Percentiles rank a stretch among this genome's conserved stretches.
Conservation (phyloP, 306 rosid species). For the Quercus agrifolia region DNA sequence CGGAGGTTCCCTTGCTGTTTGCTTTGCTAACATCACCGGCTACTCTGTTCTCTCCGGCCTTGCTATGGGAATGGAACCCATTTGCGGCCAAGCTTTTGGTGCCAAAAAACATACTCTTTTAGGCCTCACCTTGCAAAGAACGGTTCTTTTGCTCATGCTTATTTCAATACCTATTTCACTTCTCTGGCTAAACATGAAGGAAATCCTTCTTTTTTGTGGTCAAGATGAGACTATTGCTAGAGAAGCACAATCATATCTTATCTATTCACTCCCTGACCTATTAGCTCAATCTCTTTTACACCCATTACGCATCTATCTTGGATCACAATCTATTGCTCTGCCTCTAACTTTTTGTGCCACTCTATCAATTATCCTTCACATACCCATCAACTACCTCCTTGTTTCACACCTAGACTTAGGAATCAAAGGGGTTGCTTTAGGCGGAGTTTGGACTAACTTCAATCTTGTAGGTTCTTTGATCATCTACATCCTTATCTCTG, state of each 20-base stretch:
- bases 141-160: constrained; percentile 48
- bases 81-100: constrained; percentile 90
- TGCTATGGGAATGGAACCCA: constrained; percentile 91
- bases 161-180: constrained; percentile 74
- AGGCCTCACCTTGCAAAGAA: constrained; percentile 76
- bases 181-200: constrained; percentile 74
- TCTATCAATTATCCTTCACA: constrained; percentile 60
- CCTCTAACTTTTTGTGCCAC: constrained; percentile 78
- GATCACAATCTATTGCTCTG: constrained; percentile 77
- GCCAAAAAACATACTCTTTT: constrained; percentile 58
- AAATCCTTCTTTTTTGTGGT: constrained; percentile 56
- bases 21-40: constrained; percentile 91
- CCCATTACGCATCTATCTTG: constrained; percentile 81
- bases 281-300: constrained; percentile 76
- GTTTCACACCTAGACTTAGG: constrained; percentile 56
- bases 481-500: constrained; percentile 48
- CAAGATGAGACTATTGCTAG: constrained; percentile 68
- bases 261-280: constrained; percentile 88
- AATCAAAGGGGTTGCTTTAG: constrained; percentile 70
- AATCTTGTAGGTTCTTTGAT: constrained; percentile 58
- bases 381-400: constrained; percentile 71
- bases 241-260: constrained; percentile 65
- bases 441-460: constrained; percentile 78
- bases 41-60: constrained; percentile 89
- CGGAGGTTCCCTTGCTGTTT: constrained; percentile 80